Evolutionary conservation across 352 stramenopile genomes (phyloP).

Genomic region (Plasmopara halstedii): DNA sequence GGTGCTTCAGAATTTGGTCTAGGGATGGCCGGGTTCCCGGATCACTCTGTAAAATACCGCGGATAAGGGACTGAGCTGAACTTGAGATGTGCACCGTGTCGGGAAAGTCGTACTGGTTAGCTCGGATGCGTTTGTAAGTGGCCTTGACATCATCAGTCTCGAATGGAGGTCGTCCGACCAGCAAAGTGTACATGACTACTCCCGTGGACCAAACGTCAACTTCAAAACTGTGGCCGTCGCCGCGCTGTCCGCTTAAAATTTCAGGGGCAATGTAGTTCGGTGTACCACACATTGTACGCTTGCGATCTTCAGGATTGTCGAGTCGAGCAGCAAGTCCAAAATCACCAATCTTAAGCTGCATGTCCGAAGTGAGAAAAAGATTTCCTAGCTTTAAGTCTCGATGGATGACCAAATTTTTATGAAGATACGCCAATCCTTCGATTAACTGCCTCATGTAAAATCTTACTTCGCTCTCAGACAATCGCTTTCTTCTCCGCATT

Average conservation of each 20-base stretch:
- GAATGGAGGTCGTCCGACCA: constrained; percentile 96
- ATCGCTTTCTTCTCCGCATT: constrained; percentile 89
- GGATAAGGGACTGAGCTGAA: constrained; percentile 65
- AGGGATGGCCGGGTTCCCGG: constrained; percentile 62
- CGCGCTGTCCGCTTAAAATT: constrained; percentile 85
- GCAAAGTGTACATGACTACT: constrained; percentile 96
- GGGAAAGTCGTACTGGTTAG: constrained; percentile 95
- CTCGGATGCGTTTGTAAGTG: constrained; percentile 96
- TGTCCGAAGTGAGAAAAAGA: constrained; percentile 92
- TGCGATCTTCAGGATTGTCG: constrained; percentile 87
- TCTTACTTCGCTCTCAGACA: constrained; percentile 92
- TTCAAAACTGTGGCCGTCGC: constrained; percentile 95
- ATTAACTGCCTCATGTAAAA: constrained; percentile 91
- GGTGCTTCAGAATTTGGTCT: constrained; percentile 65
- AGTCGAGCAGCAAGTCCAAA: constrained; percentile 88
- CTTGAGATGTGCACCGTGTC: constrained; percentile 79
- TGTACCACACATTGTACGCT: constrained; percentile 94
- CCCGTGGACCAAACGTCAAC: constrained; percentile 98
- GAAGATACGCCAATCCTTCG: constrained; percentile 92
- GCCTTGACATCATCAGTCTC: constrained; percentile 97
- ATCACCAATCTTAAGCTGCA: constrained; percentile 96
- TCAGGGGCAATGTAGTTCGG: constrained; percentile 92
- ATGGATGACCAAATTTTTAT: constrained; percentile 93
- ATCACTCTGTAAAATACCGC: constrained; percentile 63
- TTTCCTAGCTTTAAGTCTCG: constrained; percentile 98